Evolutionary conservation across 2,329 filamentous ascomycete species (phyloP).

Genomic region (Cercospora beticola): DNA sequence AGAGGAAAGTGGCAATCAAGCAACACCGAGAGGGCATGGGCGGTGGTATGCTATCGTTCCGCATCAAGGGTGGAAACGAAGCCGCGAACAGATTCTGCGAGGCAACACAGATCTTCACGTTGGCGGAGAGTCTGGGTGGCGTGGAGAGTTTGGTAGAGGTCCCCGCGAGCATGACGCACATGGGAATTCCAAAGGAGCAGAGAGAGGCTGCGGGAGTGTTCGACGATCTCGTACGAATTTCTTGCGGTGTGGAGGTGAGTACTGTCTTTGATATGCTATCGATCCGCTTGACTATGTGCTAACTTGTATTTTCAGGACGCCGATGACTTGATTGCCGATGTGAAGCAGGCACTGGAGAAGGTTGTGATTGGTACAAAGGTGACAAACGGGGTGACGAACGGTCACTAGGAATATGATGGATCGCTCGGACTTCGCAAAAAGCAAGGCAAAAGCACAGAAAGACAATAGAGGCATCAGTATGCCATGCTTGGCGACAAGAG

Average conservation of each 20-base stretch:
- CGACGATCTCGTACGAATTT: constrained; percentile 89
- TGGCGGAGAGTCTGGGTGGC: constrained; percentile 89
- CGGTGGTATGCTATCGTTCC: constrained; percentile 96
- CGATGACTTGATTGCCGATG: constrained; percentile 78
- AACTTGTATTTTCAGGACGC: constrained; percentile 57
- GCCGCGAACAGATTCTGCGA: constrained; percentile 94
- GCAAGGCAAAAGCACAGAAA: constrained; percentile 11
- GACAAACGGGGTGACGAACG: constrained; percentile 40
- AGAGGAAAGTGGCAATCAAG: constrained; percentile 78
- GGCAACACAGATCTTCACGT: constrained; percentile 81
- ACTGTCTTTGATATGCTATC: neutral
- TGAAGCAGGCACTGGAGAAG: constrained; percentile 76
- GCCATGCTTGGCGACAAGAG: neutral
- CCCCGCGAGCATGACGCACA: constrained; percentile 94
- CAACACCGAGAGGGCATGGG: constrained; percentile 95
- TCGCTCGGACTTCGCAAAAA: neutral
- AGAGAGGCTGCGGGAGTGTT: constrained; percentile 90
- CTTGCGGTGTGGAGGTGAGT: constrained; percentile 76
- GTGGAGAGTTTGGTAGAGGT: constrained; percentile 91
- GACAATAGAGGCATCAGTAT: constrained; percentile 9
- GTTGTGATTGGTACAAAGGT: constrained; percentile 60
- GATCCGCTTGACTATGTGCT: neutral
- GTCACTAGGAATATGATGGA: constrained; percentile 10
- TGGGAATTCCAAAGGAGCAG: constrained; percentile 86
- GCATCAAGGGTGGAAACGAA: constrained; percentile 78